A percentile compares a stretch with the other conserved stretches of the same genome.
Conservation (phyloP, 2,329 filamentous ascomycete species). For the Thelonectria blattea region DNA sequence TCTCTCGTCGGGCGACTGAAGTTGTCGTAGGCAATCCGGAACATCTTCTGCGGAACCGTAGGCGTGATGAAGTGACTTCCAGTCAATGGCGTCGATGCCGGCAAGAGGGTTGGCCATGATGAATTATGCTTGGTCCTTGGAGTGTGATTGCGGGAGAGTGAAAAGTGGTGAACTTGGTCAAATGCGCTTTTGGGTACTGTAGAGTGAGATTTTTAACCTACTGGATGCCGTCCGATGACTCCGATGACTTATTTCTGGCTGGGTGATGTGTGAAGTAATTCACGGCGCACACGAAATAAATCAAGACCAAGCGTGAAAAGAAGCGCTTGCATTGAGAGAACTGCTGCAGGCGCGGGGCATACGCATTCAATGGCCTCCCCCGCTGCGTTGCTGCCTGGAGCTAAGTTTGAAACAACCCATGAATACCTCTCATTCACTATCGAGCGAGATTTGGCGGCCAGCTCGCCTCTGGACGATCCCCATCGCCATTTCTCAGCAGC, state of each 20-base stretch:
- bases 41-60: conserved; percentile 8
- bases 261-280: too few species aligned
- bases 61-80: conserved; percentile 6
- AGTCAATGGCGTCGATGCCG: conserved; percentile 4
- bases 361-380: neutral
- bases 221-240: too few species aligned
- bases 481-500: conserved; percentile 16
- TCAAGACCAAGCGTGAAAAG: neutral
- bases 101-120: conserved; percentile 5
- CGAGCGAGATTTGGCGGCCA: conserved; percentile 15
- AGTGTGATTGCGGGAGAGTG: too few species aligned
- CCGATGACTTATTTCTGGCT: too few species aligned
- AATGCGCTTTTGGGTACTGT: neutral
- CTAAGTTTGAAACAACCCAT: neutral
- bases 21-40: neutral
- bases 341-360: neutral
- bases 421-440: neutral
- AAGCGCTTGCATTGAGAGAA: neutral
- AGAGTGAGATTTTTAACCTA: neutral
- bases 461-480: conserved; percentile 20
- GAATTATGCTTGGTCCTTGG: neutral
- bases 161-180: too few species aligned
- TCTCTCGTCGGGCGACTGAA: neutral
- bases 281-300: neutral
- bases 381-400: neutral